Evolutionary conservation across 257 asterid species (phyloP).

Genomic region (Mentha longifolia): DNA sequence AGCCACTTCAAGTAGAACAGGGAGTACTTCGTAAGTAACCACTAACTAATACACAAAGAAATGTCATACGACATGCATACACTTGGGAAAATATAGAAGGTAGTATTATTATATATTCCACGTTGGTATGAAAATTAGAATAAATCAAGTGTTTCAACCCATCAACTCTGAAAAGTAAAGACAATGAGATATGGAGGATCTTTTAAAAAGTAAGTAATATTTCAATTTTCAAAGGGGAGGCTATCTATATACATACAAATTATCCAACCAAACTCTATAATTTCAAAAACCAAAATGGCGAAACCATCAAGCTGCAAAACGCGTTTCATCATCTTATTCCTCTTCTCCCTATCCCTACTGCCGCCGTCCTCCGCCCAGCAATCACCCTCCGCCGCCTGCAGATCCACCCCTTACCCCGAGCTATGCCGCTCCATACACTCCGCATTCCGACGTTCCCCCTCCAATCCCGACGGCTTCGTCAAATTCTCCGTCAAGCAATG

Average conservation of each 20-base stretch:
- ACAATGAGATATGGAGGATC: neutral
- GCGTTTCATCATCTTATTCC: neutral
- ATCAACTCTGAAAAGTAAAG: neutral
- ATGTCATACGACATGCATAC: no score
- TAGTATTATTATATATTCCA: no score
- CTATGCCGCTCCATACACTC: conserved; percentile 47
- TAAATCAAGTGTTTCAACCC: no score
- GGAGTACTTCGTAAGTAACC: no score
- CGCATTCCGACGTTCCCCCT: conserved; percentile 34
- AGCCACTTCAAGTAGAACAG: no score
- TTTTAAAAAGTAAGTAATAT: neutral
- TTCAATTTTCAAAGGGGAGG: neutral
- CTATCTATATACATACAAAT: neutral
- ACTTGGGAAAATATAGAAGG: no score
- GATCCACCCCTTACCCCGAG: conserved; percentile 44
- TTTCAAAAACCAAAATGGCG: conserved; percentile 19
- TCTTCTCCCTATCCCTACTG: conserved; percentile 20
- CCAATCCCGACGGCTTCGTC: conserved; percentile 32
- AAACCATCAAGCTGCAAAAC: neutral
- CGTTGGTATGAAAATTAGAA: no score
- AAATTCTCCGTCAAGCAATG: conserved; percentile 42
- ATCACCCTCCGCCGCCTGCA: conserved; percentile 45
- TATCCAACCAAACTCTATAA: neutral
- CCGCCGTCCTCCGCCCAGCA: conserved; percentile 24
- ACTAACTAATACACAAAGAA: no score